Percentiles rank a stretch among this genome's conserved stretches.
These are phyloP conservation scores for Lumnitzera racemosa DNA, from an alignment of 345 rosid genomes.

Conservation along the genomic window DNA sequence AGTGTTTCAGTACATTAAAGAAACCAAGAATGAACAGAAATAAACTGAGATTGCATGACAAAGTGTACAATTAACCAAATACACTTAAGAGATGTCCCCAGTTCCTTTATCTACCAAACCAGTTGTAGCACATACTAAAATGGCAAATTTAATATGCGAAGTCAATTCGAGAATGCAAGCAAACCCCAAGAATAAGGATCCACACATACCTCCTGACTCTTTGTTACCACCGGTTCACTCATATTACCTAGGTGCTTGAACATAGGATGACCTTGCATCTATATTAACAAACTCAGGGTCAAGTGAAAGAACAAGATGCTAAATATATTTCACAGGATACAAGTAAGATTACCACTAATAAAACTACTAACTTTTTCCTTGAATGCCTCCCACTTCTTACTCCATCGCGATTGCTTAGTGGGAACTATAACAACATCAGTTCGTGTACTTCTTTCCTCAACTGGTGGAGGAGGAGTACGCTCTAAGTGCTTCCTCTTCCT, in stretches of 20 bases:
- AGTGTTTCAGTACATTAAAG: too few species aligned
- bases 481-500: constrained; percentile 80
- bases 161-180: too few species aligned
- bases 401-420: constrained; percentile 61
- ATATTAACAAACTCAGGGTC: constrained; percentile 5
- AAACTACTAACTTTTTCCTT: constrained; percentile 47
- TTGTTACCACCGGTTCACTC: constrained; percentile 83
- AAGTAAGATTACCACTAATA: not conserved
- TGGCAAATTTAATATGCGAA: too few species aligned
- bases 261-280: constrained; percentile 72
- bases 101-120: too few species aligned
- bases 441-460: constrained; percentile 73
- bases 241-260: constrained; percentile 59
- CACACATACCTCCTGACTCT: constrained; percentile 76
- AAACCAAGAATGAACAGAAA: too few species aligned
- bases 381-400: constrained; percentile 64
- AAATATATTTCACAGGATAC: not conserved
- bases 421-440: constrained; percentile 63
- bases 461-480: constrained; percentile 50
- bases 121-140: too few species aligned
- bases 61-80: too few species aligned
- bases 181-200: not conserved
- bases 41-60: too few species aligned
- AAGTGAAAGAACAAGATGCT: constrained; percentile 4
- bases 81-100: too few species aligned